Base-by-base conservation (phyloP, 2,329 filamentous ascomycete genomes). In the Beauveria rudraprayagi region DNA sequence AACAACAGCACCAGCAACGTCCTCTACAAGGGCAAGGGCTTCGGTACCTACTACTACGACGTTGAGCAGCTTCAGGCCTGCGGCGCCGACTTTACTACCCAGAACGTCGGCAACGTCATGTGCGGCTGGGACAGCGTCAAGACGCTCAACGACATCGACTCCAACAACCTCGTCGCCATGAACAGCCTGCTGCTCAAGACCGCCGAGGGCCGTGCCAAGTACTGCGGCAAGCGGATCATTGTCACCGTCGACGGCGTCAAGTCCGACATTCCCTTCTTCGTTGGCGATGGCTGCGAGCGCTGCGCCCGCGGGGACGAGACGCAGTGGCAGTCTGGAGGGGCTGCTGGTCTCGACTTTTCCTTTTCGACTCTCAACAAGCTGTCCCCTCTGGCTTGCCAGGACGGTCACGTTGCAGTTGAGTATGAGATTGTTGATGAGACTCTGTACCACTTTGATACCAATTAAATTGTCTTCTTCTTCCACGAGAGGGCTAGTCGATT, bases 401-500 rank as follows among this genome's bases (percentile, higher is more conserved):
- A 61, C 16, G 64, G 64, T 2, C 64, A 65, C 47, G 58, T 65
- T 37, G 63, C 60, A 9, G 41, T 65, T 40, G 22, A 30, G 16
- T 65, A 63, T 60, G 60, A 65, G 54, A 65, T 65, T 54, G 56
- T 65, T 19, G 51, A 65, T n/a, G 61, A 65, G 41, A 63, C 61
- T 0, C 50, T 65, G 22, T 65, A 65, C 26, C 51, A 61, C 28
- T 65, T 65, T 48, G 61, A 65, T 16, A 62, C 61, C 34, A 51
- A 55, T 17, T 50, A 34, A 11, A 34, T 34, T 34, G 3, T 14
- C 30, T 14, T 34, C 30, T 14, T 34, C 1, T 5, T 5, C 30
- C 30, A 34, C 30, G 30, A 34, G 30, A 34, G 11, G 30, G 30
- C 30, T 34, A 34, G 30, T 34, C 30, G 30, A 34, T 34, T 14